phyloP scores from a whole-genome alignment of 2,329 filamentous ascomycete species.

The Xylariaceae sp. region DNA sequence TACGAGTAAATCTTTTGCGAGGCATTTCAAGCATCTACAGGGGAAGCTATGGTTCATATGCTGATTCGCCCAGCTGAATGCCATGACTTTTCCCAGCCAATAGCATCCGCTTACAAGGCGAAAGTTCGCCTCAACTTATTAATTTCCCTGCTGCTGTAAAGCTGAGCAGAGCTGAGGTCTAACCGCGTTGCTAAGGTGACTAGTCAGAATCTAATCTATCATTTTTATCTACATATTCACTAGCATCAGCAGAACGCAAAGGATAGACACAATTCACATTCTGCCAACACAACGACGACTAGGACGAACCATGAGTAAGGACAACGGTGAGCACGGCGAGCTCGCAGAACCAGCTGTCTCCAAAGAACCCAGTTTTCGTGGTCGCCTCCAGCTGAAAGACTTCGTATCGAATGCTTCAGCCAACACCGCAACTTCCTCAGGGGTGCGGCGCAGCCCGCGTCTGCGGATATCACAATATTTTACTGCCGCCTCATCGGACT shows the following conservation, averaged over 20 bases:
- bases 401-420: slow-evolving; percentile 33
- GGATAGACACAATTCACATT: background rate
- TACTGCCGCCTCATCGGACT: slow-evolving; percentile 14
- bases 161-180: slow-evolving; percentile 12
- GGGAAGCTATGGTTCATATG: no score
- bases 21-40: background rate
- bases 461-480: slow-evolving; percentile 22
- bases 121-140: background rate
- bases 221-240: background rate
- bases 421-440: slow-evolving; percentile 10
- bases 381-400: slow-evolving; percentile 36
- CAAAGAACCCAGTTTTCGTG: slow-evolving; percentile 35
- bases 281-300: background rate
- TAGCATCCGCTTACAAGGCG: background rate
- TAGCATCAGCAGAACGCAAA: background rate
- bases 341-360: background rate
- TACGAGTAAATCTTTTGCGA: slow-evolving; percentile 12
- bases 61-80: slow-evolving; percentile 7
- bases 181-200: background rate
- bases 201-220: background rate
- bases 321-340: background rate
- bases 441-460: slow-evolving; percentile 32
- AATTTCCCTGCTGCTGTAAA: background rate
- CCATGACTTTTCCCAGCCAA: slow-evolving; percentile 6
- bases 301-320: slow-evolving; percentile 15